phyloP scores from a whole-genome alignment of 2,329 filamentous ascomycete genomes.

The Penicillium brevicompactum region DNA sequence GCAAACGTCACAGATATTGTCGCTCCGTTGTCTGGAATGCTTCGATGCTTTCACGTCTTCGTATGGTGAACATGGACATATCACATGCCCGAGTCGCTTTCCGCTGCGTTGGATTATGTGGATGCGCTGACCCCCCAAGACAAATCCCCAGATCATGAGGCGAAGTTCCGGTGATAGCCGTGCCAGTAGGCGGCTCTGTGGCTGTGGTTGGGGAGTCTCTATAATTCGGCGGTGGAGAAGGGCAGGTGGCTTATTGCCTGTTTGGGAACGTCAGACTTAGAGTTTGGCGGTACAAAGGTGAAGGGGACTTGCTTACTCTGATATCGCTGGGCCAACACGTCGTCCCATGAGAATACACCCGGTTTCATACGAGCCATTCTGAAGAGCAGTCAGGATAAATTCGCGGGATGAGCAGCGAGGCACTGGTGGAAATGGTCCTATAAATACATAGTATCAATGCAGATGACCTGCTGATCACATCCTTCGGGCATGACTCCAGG shows the following conservation, averaged over 20 bases:
- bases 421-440: background rate
- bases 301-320: constrained; percentile 33
- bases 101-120: constrained; percentile 39
- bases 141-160: constrained; percentile 40
- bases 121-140: constrained; percentile 33
- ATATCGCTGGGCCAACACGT: constrained; percentile 43
- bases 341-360: constrained; percentile 45
- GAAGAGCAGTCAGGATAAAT: background rate
- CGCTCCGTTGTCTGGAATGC: background rate
- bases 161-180: constrained; percentile 39
- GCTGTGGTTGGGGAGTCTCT: constrained; percentile 20
- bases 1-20: constrained; percentile 36
- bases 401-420: background rate
- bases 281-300: background rate
- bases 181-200: constrained; percentile 30
- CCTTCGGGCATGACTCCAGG: constrained; percentile 1
- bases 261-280: constrained; percentile 1
- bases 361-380: constrained; percentile 38
- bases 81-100: constrained; percentile 35
- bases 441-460: constrained; percentile 3
- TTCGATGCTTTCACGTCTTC: background rate
- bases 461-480: constrained; percentile 16
- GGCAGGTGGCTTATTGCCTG: constrained; percentile 33
- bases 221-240: constrained; percentile 19
- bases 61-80: constrained; percentile 25